Conservation (phyloP, 805 yeast genomes). For the Candida lessepsii region DNA sequence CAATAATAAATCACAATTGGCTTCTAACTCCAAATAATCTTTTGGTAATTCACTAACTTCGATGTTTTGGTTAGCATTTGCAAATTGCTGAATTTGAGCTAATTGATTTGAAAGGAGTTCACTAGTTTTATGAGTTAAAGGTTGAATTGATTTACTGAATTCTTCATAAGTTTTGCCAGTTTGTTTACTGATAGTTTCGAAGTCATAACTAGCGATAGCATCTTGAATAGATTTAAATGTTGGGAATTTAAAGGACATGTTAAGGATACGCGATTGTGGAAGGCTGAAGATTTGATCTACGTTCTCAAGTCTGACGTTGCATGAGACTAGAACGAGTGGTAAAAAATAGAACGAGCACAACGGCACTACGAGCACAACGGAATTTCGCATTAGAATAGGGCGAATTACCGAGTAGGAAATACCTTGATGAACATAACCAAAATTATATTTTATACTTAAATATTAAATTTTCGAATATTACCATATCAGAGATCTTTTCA, state of each 20-base stretch:
- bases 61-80: conserved; percentile 38
- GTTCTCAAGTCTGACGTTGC: too few species aligned
- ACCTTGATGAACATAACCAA: too few species aligned
- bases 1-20: conserved; percentile 62
- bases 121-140: conserved; percentile 59
- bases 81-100: conserved; percentile 48
- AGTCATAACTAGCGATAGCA: conserved; percentile 39
- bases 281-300: background rate
- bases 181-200: conserved; percentile 34
- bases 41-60: conserved; percentile 73
- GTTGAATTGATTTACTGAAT: conserved; percentile 45
- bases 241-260: conserved; percentile 17
- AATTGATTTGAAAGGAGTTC: conserved; percentile 61
- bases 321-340: too few species aligned
- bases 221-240: conserved; percentile 31
- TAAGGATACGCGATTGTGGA: conserved; percentile 6
- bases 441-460: too few species aligned
- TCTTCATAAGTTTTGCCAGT: conserved; percentile 45
- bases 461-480: too few species aligned
- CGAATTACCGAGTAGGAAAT: too few species aligned
- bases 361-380: too few species aligned
- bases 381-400: too few species aligned
- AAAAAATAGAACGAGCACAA: too few species aligned
- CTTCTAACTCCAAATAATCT: conserved; percentile 67
- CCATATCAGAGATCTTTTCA: too few species aligned